Percentiles rank a stretch among this genome's conserved stretches.
phyloP scores from a whole-genome alignment of 2,329 filamentous ascomycete genomes.

The Triangularia setosa region DNA sequence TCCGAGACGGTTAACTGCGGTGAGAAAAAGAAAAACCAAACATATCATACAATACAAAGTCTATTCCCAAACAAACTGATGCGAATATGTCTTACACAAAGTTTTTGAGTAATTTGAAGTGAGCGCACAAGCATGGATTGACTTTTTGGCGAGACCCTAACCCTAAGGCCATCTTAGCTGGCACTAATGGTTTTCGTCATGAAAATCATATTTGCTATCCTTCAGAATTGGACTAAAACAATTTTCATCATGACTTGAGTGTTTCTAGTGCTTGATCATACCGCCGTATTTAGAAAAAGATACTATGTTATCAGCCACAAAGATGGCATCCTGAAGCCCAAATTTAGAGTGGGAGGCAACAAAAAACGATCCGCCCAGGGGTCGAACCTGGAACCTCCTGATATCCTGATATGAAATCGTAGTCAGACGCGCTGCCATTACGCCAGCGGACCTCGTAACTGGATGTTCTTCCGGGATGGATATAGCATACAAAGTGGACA shows the following conservation, averaged over 20 bases:
- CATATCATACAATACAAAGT: background rate
- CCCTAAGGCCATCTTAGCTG: background rate
- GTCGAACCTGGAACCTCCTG: conserved; percentile 11
- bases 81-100: background rate
- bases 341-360: background rate
- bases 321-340: no score
- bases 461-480: background rate
- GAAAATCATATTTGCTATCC: background rate
- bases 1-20: background rate
- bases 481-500: background rate
- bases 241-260: no score
- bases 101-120: background rate
- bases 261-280: no score
- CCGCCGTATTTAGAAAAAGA: no score
- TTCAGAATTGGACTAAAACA: background rate
- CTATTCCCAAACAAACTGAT: background rate
- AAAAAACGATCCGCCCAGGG: conserved; percentile 9
- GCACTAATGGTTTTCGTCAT: background rate
- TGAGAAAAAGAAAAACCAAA: background rate
- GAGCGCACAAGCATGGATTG: background rate
- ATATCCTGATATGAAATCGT: conserved; percentile 6
- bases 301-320: no score
- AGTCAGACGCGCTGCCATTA: conserved; percentile 12
- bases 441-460: conserved; percentile 5
- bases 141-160: background rate